Evolutionary conservation across 345 rosid species (phyloP).

Genomic region (Euphorbia tirucalli): DNA sequence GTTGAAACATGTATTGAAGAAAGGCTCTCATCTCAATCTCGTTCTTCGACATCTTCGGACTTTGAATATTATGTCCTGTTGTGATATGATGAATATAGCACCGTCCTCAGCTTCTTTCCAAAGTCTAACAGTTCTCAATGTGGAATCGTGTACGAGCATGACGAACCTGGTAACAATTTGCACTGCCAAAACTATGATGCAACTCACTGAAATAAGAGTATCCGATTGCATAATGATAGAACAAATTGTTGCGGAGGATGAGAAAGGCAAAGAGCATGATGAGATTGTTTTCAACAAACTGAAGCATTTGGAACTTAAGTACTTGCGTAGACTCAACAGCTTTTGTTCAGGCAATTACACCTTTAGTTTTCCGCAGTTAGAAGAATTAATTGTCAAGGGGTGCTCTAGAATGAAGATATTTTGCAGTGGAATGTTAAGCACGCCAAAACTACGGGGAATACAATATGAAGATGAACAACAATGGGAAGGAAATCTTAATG

Average conservation of each 20-base stretch:
- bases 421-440: not conserved
- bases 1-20: not conserved
- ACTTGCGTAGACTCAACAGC: conserved; percentile 13
- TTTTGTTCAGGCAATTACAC: not conserved
- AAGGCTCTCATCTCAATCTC: not conserved
- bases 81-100: not conserved
- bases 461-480: not conserved
- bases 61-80: not conserved
- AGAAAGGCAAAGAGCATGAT: not conserved
- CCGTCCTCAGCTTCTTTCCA: conserved; percentile 5
- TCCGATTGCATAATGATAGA: conserved; percentile 5
- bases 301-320: not conserved
- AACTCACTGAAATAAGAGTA: conserved; percentile 16
- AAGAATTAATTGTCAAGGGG: not conserved
- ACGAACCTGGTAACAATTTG: not conserved
- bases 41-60: conserved; percentile 8
- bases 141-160: conserved; percentile 1
- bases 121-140: conserved; percentile 1
- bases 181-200: conserved; percentile 15
- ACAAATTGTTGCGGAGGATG: conserved; percentile 9
- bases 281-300: conserved; percentile 1
- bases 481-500: conserved; percentile 3
- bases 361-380: not conserved
- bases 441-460: not conserved
- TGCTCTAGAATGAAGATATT: not conserved